Percentiles rank a stretch among this genome's conserved stretches.
Conservation (phyloP, 108 stramenopile genomes). For the Skeletonema potamos region DNA sequence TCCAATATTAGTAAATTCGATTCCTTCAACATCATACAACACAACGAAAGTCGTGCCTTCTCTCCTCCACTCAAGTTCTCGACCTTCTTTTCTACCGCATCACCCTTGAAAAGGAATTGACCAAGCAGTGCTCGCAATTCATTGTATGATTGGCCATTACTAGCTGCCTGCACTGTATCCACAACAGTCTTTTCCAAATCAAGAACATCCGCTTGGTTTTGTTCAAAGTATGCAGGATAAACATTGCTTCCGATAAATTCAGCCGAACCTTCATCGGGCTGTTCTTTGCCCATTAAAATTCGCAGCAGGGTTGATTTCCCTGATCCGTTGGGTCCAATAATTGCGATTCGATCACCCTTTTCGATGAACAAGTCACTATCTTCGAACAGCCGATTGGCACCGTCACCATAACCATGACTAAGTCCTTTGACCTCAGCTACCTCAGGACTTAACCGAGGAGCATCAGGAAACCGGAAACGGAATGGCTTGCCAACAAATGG, state of each 20-base stretch:
- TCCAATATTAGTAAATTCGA: slow-evolving; percentile 94
- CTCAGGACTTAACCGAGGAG: slow-evolving; percentile 89
- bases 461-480: slow-evolving; percentile 94
- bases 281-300: slow-evolving; percentile 76
- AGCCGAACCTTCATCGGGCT: slow-evolving; percentile 92
- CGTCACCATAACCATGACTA: slow-evolving; percentile 84
- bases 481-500: slow-evolving; percentile 90
- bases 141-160: slow-evolving; percentile 52
- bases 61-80: slow-evolving; percentile 94
- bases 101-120: slow-evolving; percentile 87
- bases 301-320: slow-evolving; percentile 89
- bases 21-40: slow-evolving; percentile 91
- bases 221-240: slow-evolving; percentile 88
- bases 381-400: slow-evolving; percentile 84
- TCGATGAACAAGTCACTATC: slow-evolving; percentile 80
- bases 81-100: slow-evolving; percentile 82
- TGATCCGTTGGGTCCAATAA: slow-evolving; percentile 89
- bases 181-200: slow-evolving; percentile 72
- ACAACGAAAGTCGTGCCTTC: slow-evolving; percentile 98
- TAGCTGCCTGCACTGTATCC: slow-evolving; percentile 51
- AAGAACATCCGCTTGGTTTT: slow-evolving; percentile 95
- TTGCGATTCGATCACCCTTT: slow-evolving; percentile 93
- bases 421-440: slow-evolving; percentile 77
- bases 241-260: slow-evolving; percentile 80
- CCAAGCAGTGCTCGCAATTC: slow-evolving; percentile 87